Evolutionary conservation across 1,284 basidiomycete genomes (phyloP), one percentile per base, ranked within the genome.

Genomic region (Sparassis latifolia): DNA sequence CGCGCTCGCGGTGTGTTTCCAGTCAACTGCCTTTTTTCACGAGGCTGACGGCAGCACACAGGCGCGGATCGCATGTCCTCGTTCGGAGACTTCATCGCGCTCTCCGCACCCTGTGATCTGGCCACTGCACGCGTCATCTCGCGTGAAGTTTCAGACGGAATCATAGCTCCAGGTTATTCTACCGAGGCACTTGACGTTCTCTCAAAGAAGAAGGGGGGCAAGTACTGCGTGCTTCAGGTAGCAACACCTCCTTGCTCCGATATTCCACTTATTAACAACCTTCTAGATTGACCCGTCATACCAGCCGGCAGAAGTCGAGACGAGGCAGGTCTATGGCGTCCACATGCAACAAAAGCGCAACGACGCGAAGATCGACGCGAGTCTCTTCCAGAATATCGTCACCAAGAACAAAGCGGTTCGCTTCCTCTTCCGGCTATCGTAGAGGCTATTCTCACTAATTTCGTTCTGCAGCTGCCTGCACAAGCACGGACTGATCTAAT

Each of bases 11-110:
- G 90, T 86, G 55, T 46, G 77, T 53, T 35, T n/a, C 27, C 20
- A 20, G 20, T 20, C 20, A 20, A 20, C 20, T 20, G 30, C 31
- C 31, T 45, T 32, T 45, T 38, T 20, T 41, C 12, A 20, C 20
- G 5, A 12, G 29, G 30, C 49, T 43, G 47, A 56, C 53, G 31
- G 38, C 10, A 42, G 6, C 20, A 43, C 52, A 10, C 59, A 89
- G 87, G 94, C 57, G 97, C 96, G 20, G 97, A 99, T 70, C 86
- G 96, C 50, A 99, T 99, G 96, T 97, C 94, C 2, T 97, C 93
- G 4, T 99, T 99, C 66, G 96, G 96, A 29, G 97, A 99, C 74
- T 97, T 99, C 68, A 96, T 99, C 63, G 96, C 93, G 1, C 79
- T 99, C 10, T 97, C 93, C 29, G 86, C 91, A 49, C 82, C 84